Evolutionary conservation across 2,329 filamentous ascomycete genomes (phyloP), one percentile per base, ranked within the genome.

Genomic region (Parastagonospora avenae): DNA sequence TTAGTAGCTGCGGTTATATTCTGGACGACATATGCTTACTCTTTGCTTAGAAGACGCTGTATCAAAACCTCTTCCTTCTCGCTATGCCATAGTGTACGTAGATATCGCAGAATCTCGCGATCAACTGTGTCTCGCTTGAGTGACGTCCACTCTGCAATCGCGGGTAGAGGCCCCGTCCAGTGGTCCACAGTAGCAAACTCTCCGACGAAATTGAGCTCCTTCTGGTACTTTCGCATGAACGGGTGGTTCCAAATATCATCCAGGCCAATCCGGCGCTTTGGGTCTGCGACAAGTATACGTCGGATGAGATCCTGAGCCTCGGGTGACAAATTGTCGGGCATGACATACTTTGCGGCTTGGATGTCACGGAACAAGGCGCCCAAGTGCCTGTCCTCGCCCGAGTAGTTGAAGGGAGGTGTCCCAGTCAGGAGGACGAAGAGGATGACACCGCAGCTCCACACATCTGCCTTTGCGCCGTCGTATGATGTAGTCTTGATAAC

Each of bases 81-180:
- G 62, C 87, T 89, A 76, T 97, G 92, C 92, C 92, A 97, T 64
- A 97, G 82, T 2, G 92, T 93, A 52, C 89, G 88, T 57, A 99
- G 80, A 71, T 96, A 93, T 36, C 92, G 85, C 42, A 97, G 75
- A 27, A 97, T 84, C 59, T 96, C 90, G 40, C 83, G 77, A 63
- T 97, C 91, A 46, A 97, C 85, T 14, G 92, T 88, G 8, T 85
- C 81, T 30, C 79, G 78, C 37, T 80, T 80, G 5, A 84, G 80
- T 2, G 85, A 79, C 31, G 84, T 83, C 65, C 85, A 89, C 42
- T 88, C 85, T 32, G 85, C 79, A 29, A 85, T 78, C 1, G 81
- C 80, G 4, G 83, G 82, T 7, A 77, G 71, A 6, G 82, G 80
- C 0, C 83, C 84, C 33, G 83, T 77, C 60, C 78, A 78, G 48